Evolutionary conservation across 345 rosid genomes (phyloP), one percentile per base, ranked within the genome.

Genomic region (Pugionium cornutum): DNA sequence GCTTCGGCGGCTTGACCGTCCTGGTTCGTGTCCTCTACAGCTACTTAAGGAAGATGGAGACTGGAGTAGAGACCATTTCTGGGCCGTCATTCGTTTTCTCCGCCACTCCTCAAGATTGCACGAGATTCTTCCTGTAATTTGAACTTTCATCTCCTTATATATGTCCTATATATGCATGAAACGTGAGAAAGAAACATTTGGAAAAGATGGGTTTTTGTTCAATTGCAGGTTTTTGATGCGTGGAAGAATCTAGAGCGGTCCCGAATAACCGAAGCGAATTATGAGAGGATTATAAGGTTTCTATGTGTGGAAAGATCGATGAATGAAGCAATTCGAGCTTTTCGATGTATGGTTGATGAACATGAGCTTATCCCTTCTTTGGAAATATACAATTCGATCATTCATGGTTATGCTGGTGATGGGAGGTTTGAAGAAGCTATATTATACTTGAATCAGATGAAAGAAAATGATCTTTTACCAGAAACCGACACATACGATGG

Each of bases 31-130:
- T 76, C 86, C 92, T 66, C 48, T 80, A 76, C 72, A 37, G 31
- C 25, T 84, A 2, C 92, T 86, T 80, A 45, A 70, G 5, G 79
- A 83, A 3, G 87, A 84, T 70, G 89, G 84, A 50, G 88, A 86
- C 61, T 89, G 90, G 90, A 73, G 76, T 66, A 72, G 79, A 59
- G 76, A 84, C 57, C 84, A 56, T 45, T 83, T 89, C 81, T 85
- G 91, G 88, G 64, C 79, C 36, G 82, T 76, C 9, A 68, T 85
- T 65, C 81, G 72, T 26, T 83, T 76, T 66, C 94, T 89, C 77
- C 74, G 63, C 32, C 81, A 42, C 32, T 62, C 83, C 37, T 77
- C 85, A 4, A 78, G 84, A 63, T 71, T 76, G 49, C 30, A 40
- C 45, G 74, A 79, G 58, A 77, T 87, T 72, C 84, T 76, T 65